phyloP scores from a whole-genome alignment of 345 rosid genomes.

The Populus nigra region DNA sequence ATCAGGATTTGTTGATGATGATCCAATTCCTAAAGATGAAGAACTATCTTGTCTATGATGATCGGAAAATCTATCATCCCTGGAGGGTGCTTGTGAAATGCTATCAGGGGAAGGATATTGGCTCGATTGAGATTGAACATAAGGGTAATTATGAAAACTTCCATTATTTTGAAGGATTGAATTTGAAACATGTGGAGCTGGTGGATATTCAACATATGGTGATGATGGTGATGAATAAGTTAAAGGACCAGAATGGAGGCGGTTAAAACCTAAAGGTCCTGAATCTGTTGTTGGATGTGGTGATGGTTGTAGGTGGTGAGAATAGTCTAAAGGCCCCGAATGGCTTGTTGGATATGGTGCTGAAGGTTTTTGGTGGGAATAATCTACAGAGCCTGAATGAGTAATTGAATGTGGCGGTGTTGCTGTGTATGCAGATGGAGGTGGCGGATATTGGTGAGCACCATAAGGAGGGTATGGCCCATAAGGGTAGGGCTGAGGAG shows the following conservation, averaged over 20 bases:
- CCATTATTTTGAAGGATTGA: conserved; percentile 42
- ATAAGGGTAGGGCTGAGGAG: conserved; percentile 31
- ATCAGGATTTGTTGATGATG: conserved; percentile 11
- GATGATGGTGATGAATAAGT: conserved; percentile 54
- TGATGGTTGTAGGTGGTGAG: conserved; percentile 18
- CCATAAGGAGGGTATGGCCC: conserved; percentile 14
- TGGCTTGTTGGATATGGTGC: conserved; percentile 8
- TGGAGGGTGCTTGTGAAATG: conserved; percentile 35
- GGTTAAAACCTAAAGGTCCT: conserved; percentile 42
- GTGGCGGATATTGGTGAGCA: background rate
- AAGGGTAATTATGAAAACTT: conserved; percentile 45
- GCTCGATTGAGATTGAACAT: conserved; percentile 36
- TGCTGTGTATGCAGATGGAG: conserved; percentile 12
- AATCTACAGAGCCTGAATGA: conserved; percentile 16
- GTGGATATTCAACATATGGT: conserved; percentile 31
- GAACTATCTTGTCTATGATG: conserved; percentile 52
- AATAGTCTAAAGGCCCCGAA: conserved; percentile 13
- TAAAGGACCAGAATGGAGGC: conserved; percentile 27
- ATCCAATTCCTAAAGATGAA: conserved; percentile 27
- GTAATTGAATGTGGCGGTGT: conserved; percentile 19
- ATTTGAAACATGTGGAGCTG: conserved; percentile 25
- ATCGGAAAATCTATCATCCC: conserved; percentile 36
- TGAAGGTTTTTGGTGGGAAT: background rate
- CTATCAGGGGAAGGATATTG: conserved; percentile 41
- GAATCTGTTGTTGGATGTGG: conserved; percentile 31